Base-by-base conservation (phyloP, 495 filamentous ascomycete genomes). In the Penicillium bovifimosum region DNA sequence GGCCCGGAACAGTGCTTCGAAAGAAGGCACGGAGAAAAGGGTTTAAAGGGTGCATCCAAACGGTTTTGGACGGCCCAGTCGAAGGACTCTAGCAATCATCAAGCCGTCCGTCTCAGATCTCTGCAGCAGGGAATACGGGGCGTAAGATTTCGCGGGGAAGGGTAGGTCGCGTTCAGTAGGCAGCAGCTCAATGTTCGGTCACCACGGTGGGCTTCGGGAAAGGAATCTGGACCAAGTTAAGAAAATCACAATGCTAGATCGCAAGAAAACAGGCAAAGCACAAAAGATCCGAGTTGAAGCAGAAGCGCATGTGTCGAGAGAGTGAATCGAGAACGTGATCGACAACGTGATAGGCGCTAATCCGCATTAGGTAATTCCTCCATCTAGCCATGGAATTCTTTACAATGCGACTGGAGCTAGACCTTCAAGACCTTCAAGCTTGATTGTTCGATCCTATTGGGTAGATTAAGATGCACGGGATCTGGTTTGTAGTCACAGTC, bases 31-130 rank as follows among this genome's bases (percentile, higher is more conserved):
- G 85, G 65, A 99, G 81, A 72, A 96, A 96, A 66, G 95, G 93
- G 73, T 97, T 99, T 85, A 97, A 83, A 76, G 93, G 90, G 85
- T 91, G 92, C 92, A 97, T 96, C 88, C 92, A 90, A 76, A 70
- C 72, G 71, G 62, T 74, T 59, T 69, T 73, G 72, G 74, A 75
- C 72, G 70, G 73, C 72, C 75, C 71, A 56, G 60, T 43, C 52
- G 54, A 63, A 44, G 39, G 60, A 33, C 51, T 62, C 61, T 45
- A 61, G 65, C 51, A 66, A 56, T 75, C 70, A 75, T 77, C 67
- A 74, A 75, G 72, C 58, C 71, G 69, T 64, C 51, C 48, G 36
- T 60, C 47, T 62, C 56, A 56, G 31, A 46, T 61, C 43, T 41
- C 51, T 54, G 55, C 51, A 45, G 41, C 53, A 42, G 54, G 46